A percentile compares a stretch with the other conserved stretches of the same genome.
These are phyloP conservation scores for Persicaria maculosa DNA, from an alignment of 148 eudicot species.

Conservation along the genomic window DNA sequence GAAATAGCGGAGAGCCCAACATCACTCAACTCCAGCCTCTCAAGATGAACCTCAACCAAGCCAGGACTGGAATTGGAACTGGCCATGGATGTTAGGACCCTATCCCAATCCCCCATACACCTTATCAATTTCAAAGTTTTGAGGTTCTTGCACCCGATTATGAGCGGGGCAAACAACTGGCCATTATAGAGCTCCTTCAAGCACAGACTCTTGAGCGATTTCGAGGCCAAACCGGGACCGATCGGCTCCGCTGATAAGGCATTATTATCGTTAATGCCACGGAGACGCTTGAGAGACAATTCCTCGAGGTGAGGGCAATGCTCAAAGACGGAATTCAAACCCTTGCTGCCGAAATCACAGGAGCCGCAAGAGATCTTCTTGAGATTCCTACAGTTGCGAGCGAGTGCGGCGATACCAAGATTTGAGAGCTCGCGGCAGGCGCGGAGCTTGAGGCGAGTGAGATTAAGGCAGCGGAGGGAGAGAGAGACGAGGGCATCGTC, in stretches of 20 bases:
- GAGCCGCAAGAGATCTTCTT: slow-evolving; percentile 44
- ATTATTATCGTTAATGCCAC: slow-evolving; percentile 29
- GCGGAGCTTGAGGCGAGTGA: slow-evolving; percentile 43
- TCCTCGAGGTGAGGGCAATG: slow-evolving; percentile 37
- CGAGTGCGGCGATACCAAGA: slow-evolving; percentile 26
- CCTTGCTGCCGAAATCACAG: slow-evolving; percentile 40
- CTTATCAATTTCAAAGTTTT: slow-evolving; percentile 29
- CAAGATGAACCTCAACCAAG: slow-evolving; percentile 43
- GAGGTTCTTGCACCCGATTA: slow-evolving; percentile 33
- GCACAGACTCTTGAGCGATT: slow-evolving; percentile 28
- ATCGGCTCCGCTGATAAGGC: slow-evolving; percentile 24
- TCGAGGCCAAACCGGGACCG: slow-evolving; percentile 27
- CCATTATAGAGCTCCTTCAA: slow-evolving; percentile 49
- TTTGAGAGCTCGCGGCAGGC: slow-evolving; percentile 44
- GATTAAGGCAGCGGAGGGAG: slow-evolving; percentile 31
- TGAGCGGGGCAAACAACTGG: slow-evolving; percentile 39
- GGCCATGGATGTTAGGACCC: slow-evolving; percentile 21
- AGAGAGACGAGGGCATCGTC: slow-evolving; percentile 33
- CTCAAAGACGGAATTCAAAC: slow-evolving; percentile 32
- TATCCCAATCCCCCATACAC: slow-evolving; percentile 47
- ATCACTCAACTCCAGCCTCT: slow-evolving; percentile 51
- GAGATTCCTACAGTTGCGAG: slow-evolving; percentile 34
- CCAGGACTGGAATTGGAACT: slow-evolving; percentile 5
- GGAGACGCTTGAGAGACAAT: slow-evolving; percentile 43
- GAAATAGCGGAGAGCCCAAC: slow-evolving; percentile 30